Base-by-base conservation (phyloP, 129 eudicot species). In the Dittrichia graveolens region DNA sequence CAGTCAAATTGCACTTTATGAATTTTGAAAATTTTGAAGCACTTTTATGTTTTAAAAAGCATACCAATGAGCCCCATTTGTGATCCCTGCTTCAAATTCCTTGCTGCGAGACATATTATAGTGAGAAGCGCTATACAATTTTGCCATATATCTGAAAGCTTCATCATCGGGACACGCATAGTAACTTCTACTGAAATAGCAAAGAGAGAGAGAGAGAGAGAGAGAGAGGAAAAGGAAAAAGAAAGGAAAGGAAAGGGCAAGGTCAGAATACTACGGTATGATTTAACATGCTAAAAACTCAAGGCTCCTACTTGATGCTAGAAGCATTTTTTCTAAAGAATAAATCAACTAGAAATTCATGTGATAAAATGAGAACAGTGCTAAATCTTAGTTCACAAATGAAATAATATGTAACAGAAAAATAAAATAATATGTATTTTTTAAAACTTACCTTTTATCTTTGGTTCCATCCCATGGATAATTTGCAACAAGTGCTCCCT, bases 401-500 rank as follows among this genome's bases (percentile, higher is more conserved):
- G 2, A 24, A 24, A 24, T 2, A 24, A 24, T 24, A 24, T 24
- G 31, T 24, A 24, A 24, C 2, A 24, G 2, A 24, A 24, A 24
- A 24, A 24, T 24, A 24, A 24, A 24, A 24, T 24, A 24, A 24
- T 24, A 24, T 24, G 31, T 34, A 75, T 15, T 9, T 9, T 34
- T 70, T 39, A 49, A 47, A 48, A 69, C 83, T 80, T 44, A 84
- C 98, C 76, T 82, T 81, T 74, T 82, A 77, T 94, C 90, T 63
- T 77, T 80, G 18, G 95, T 87, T 63, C 98, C 98, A 49, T 94
- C 96, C 98, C 98, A 94, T 70, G 98, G 98, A 86, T 87, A 94
- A 81, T 94, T 94, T 67, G 98, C 98, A 54, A 94, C 98, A 76
- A 94, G 95, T 55, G 98, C 96, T 81, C 98, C 98, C 98, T 94